Conservation (phyloP, 2,329 filamentous ascomycete species). For the Capronia epimyces region DNA sequence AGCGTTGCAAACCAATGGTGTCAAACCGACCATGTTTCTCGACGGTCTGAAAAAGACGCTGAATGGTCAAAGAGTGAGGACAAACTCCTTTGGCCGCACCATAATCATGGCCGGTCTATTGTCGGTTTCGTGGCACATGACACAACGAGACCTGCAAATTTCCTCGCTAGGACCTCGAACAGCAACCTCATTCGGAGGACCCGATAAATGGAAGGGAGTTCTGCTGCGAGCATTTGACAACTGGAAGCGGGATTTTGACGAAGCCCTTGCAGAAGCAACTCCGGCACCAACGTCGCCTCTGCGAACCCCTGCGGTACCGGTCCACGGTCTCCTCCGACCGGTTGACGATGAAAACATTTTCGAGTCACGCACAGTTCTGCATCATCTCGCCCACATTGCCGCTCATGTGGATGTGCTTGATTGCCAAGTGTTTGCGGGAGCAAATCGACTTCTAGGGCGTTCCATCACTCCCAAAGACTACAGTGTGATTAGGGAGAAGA, state of each 20-base stretch:
- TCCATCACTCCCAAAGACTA: slow-evolving; percentile 79
- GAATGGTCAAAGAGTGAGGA: slow-evolving; percentile 76
- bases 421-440: slow-evolving; percentile 89
- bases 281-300: slow-evolving; percentile 31
- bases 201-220: slow-evolving; percentile 84
- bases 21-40: slow-evolving; percentile 80
- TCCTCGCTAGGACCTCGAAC: slow-evolving; percentile 68
- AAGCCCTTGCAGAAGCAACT: slow-evolving; percentile 60
- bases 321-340: slow-evolving; percentile 32
- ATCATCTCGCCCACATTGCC: slow-evolving; percentile 93
- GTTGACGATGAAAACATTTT: slow-evolving; percentile 66
- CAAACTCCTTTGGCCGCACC: slow-evolving; percentile 87
- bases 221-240: slow-evolving; percentile 84
- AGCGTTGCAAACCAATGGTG: slow-evolving; percentile 70
- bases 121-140: slow-evolving; percentile 96
- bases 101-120: slow-evolving; percentile 91
- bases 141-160: slow-evolving; percentile 88
- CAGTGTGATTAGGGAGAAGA: slow-evolving; percentile 68
- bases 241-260: slow-evolving; percentile 90
- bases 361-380: slow-evolving; percentile 80
- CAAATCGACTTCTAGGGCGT: slow-evolving; percentile 76
- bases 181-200: slow-evolving; percentile 70
- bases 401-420: slow-evolving; percentile 98
- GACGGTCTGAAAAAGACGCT: slow-evolving; percentile 87
- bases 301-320: slow-evolving; percentile 45